Base-by-base conservation (phyloP, 1,284 basidiomycete species). In the Chiua sp. region DNA sequence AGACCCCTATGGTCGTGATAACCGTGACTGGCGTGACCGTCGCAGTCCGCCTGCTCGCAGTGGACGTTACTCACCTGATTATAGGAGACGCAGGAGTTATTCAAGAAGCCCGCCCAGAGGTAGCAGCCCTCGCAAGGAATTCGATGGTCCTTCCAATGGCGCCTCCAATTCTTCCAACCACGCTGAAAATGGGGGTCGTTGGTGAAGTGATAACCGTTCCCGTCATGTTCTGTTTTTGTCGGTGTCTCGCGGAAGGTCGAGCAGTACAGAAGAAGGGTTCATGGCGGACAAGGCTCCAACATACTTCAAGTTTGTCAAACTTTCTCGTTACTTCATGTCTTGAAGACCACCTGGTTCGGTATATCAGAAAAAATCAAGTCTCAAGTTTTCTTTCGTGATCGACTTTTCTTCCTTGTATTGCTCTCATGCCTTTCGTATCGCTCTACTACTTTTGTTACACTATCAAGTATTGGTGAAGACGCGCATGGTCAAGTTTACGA, bases 71-170 rank as follows among this genome's bases (percentile, higher is more conserved):
- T 90, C 88, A 60, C 90, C 90, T 60, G 90, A 91, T 66, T 86
- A 89, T 65, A 81, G 88, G 67, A 82, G 82, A 72, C 87, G 91
- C 56, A 80, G 84, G 71, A 92, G 89, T 77, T 89, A 91, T 68
- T 92, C 90, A 57, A 82, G 88, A 68, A 91, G 88, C 76, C 91
- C 91, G 42, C 88, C 89, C 58, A 80, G 89, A 68, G 89, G 88
- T 59, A 86, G 87, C 73, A 92, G 90, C 77, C 91, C 90, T 47
- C 82, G 72, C 65, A 79, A 85, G 64, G 87, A 88, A 53, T 85
- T 72, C 64, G 84, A 86, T 54, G 74, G 72, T 30, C 71, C 71
- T 50, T 62, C 71, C 50, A 73, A 74, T 51, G 74, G 74, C 10
- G 73, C 73, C 42, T 72, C 73, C 52, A 72, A 62, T 66, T 68